These are phyloP conservation scores for Cornus controversa DNA, from an alignment of 148 eudicot genomes.

Conservation along the genomic window DNA sequence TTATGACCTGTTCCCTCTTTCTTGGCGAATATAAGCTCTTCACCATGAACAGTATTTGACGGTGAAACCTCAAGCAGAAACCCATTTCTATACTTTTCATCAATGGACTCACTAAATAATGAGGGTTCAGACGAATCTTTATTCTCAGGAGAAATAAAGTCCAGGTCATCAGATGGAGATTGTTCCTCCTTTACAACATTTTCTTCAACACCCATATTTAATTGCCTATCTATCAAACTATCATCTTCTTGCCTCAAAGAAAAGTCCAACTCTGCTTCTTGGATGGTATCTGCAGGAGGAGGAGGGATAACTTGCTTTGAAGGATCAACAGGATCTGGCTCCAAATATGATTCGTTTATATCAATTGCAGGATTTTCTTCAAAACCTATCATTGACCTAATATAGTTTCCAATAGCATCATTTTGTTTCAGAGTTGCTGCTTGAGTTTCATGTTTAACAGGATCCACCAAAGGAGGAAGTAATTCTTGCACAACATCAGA, in stretches of 20 bases:
- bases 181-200: constrained; percentile 8
- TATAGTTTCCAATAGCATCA: constrained; percentile 3
- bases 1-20: constrained; percentile 13
- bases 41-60: neutral
- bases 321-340: constrained; percentile 14
- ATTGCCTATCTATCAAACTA: constrained; percentile 4
- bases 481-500: constrained; percentile 46
- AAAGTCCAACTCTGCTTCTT: constrained; percentile 10
- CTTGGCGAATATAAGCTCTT: too few relatives aligned
- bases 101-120: neutral
- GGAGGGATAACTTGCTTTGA: constrained; percentile 7
- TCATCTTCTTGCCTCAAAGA: constrained; percentile 11
- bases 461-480: constrained; percentile 22
- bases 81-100: neutral
- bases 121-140: constrained; percentile 7
- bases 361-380: constrained; percentile 16
- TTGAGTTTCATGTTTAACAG: constrained; percentile 22
- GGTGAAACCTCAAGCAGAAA: constrained; percentile 1
- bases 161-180: constrained; percentile 7
- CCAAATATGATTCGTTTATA: constrained; percentile 6
- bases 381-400: constrained; percentile 11
- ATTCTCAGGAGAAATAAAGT: constrained; percentile 9
- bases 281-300: constrained; percentile 5
- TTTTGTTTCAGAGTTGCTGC: constrained; percentile 3
- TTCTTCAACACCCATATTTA: constrained; percentile 6